phyloP scores from a whole-genome alignment of 1,139 yeast genomes.

The Candida mesenterica region DNA sequence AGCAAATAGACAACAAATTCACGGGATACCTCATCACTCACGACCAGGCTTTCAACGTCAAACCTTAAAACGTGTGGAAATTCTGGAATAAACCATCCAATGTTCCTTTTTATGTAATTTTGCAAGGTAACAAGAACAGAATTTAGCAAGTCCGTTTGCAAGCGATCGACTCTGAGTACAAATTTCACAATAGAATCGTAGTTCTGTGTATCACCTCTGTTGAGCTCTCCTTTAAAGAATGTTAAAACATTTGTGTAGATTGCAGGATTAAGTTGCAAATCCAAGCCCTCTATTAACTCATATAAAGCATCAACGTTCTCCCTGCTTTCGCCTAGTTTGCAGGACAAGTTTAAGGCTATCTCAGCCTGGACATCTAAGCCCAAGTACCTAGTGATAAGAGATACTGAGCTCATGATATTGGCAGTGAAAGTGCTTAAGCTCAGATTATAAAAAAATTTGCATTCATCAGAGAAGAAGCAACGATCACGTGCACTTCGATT shows the following conservation, averaged over 20 bases:
- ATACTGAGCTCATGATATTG: constrained; percentile 17
- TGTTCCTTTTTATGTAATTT: constrained; percentile 14
- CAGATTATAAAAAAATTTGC: constrained; percentile 3
- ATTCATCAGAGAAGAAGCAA: constrained; percentile 1
- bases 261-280: constrained; percentile 18
- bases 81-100: constrained; percentile 23
- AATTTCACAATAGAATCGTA: constrained; percentile 18
- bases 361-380: constrained; percentile 25
- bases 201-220: constrained; percentile 7
- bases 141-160: constrained; percentile 18
- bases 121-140: constrained; percentile 15
- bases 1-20: constrained; percentile 11
- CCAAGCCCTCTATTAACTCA: constrained; percentile 33
- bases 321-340: constrained; percentile 15
- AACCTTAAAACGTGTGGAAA: constrained; percentile 9
- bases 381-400: constrained; percentile 31
- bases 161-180: constrained; percentile 18
- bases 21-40: constrained; percentile 6
- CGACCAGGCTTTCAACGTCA: constrained; percentile 1
- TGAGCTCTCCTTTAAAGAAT: constrained; percentile 12
- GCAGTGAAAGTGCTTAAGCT: background rate
- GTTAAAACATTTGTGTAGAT: constrained; percentile 22
- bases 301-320: constrained; percentile 29
- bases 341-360: constrained; percentile 24
- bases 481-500: background rate